Conservation (phyloP, 148 eudicot species). For the Heliamphora exappendiculata region DNA sequence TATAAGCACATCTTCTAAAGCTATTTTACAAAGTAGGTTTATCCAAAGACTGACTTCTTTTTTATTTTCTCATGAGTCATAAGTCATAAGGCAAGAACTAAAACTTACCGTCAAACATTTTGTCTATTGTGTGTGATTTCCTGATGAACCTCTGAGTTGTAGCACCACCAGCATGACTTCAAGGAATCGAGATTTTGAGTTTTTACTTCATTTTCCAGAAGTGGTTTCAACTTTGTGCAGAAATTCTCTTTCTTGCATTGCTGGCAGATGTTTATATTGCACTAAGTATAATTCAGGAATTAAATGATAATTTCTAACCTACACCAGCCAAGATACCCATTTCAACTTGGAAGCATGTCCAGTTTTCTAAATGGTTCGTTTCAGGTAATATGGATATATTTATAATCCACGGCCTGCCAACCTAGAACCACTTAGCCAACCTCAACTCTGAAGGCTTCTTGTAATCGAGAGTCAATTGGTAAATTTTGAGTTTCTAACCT, state of each 20-base stretch:
- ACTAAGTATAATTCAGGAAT: background rate
- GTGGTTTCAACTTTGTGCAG: background rate
- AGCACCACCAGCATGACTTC: background rate
- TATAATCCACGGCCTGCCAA: background rate
- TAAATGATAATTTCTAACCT: background rate
- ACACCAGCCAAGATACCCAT: background rate
- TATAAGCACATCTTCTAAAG: background rate
- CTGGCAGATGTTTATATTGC: background rate
- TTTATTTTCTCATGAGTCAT: background rate
- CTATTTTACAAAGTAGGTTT: constrained; percentile 1
- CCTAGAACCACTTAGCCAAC: background rate
- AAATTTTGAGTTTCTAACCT: background rate
- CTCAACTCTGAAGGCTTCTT: background rate
- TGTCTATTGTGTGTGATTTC: background rate
- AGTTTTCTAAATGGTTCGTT: background rate
- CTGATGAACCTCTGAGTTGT: background rate
- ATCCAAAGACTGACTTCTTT: background rate
- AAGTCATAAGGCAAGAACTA: background rate
- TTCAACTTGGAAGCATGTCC: background rate
- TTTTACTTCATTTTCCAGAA: background rate
- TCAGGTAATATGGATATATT: background rate
- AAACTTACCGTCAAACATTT: background rate
- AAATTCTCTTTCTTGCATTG: background rate
- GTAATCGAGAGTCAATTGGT: background rate
- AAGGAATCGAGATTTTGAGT: background rate